Percentiles rank a stretch among this genome's conserved stretches.
Conservation (phyloP, 2,329 filamentous ascomycete species). For the Phaeosphaeriaceae sp. region DNA sequence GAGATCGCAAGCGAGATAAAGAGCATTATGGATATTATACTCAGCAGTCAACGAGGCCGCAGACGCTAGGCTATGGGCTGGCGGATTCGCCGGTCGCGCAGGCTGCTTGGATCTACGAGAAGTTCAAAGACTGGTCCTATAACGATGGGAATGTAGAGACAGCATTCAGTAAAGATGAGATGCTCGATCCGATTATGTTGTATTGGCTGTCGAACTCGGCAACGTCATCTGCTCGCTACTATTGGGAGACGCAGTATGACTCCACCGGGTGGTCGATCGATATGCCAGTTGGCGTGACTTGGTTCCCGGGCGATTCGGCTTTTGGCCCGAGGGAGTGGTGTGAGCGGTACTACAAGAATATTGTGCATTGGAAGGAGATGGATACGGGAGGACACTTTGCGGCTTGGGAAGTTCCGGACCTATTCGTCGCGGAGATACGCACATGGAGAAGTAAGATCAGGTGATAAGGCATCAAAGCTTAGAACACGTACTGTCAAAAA, state of each 20-base stretch:
- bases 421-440: constrained; percentile 54
- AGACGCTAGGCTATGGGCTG: constrained; percentile 72
- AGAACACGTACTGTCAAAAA: too few species aligned
- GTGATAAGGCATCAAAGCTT: constrained; percentile 1
- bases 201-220: constrained; percentile 35
- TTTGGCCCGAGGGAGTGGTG: constrained; percentile 17
- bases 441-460: constrained; percentile 9
- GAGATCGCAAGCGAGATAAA: not conserved
- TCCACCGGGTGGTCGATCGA: constrained; percentile 26
- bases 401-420: constrained; percentile 61
- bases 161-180: constrained; percentile 32
- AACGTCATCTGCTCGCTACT: constrained; percentile 29
- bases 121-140: constrained; percentile 71
- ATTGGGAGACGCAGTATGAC: constrained; percentile 29
- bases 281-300: constrained; percentile 27
- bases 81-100: constrained; percentile 72
- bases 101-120: constrained; percentile 80
- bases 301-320: constrained; percentile 14
- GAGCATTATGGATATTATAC: constrained; percentile 58
- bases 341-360: constrained; percentile 43
- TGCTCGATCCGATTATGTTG: constrained; percentile 33
- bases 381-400: constrained; percentile 64
- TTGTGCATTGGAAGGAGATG: constrained; percentile 19
- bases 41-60: constrained; percentile 69
- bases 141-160: constrained; percentile 44